Base-by-base conservation (phyloP, 805 yeast species). In the Priceomyces castillae region DNA sequence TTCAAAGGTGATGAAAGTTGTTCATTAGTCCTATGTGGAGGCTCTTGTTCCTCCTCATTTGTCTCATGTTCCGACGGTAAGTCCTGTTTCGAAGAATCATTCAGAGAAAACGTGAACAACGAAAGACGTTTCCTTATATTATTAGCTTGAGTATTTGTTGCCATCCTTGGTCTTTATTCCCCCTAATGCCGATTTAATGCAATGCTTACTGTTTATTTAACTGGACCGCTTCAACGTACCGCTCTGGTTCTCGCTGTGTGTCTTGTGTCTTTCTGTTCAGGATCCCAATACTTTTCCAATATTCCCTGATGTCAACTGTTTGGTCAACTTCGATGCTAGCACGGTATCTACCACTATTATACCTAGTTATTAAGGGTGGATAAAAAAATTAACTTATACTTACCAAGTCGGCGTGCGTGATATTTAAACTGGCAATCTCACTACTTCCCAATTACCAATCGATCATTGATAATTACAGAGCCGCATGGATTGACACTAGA, bases 1-100 rank as follows among this genome's bases (percentile, higher is more conserved):
- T 46, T 30, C 9, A 43, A 34, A 10, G 56, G 51, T 15, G 53
- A 50, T 9, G 46, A 34, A 30, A 49, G 41, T 41, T 51, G 51
- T 3, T 42, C 30, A 39, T 47, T 47, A 14, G 20, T 26, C 16
- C 22, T 14, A 37, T 26, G 23, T 25, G 25, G 15, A 18, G 37
- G 26, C 9, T 19, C 37, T 20, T 18, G 16, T 19, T 34, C 37
- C 4, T 34, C 26, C 16, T 14, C 35, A 10, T 33, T 4, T 4
- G 12, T 18, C 9, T 33, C 11, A 15, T 33, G 12, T 10, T 33
- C 35, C 3, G 35, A 18, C 23, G 39, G 17, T 7, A n/a, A 30
- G 12, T 19, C 23, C 17, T 12, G 23, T 7, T 33, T 19, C 12
- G 18, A 10, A 9, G 17, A 14, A 31, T 15, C 30, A 23, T 16